Evolutionary conservation across 106 monocot genomes (phyloP), one percentile per base, ranked within the genome.

Genomic region (Allium fistulosum): DNA sequence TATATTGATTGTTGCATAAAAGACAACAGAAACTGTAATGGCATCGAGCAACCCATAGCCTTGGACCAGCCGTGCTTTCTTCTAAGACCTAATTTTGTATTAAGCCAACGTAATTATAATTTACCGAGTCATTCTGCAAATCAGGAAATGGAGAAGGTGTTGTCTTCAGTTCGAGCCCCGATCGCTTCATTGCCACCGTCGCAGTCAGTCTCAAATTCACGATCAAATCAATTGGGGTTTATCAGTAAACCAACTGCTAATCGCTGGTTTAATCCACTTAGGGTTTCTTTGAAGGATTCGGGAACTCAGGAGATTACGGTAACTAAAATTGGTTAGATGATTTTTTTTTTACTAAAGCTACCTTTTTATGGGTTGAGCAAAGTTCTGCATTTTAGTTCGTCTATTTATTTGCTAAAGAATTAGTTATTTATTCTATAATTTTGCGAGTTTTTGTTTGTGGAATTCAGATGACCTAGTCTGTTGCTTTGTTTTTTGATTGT

Each of bases 241-340:
- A 46, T 8, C 26, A 53, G 12, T 2, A 53, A 27, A 13, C 7
- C 37, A 7, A 67, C 26, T 52, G 11, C 51, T 27, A 51, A 50
- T 51, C 67, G 65, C 46, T 2, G 47, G 16, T 49, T 18, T 18
- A 17, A 17, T 9, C 65, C 65, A 3, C 14, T 67, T 28, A 67
- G 51, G 67, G 52, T 67, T 67, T 67, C 52, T 50, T 51, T 67
- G 67, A 52, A 16, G 12, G 26, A 27, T 52, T 51, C 67, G 48
- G 13, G 7, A 51, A 27, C 67, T 51, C 67, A 7, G 67, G 6
- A 10, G 26, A 45, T 51, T 50, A 51, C 26, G 67, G 2, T 28
- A 53, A 5, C 50, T 26, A 53, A 8, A 28, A 52, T 37, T 37
- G 51, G 51, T 67, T 26, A 67, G 27, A 67, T 55, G 49, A 0